Percentiles rank a stretch among this genome's conserved stretches.
Conservation (phyloP, 2,329 filamentous ascomycete species). For the Blumeria hordei region DNA sequence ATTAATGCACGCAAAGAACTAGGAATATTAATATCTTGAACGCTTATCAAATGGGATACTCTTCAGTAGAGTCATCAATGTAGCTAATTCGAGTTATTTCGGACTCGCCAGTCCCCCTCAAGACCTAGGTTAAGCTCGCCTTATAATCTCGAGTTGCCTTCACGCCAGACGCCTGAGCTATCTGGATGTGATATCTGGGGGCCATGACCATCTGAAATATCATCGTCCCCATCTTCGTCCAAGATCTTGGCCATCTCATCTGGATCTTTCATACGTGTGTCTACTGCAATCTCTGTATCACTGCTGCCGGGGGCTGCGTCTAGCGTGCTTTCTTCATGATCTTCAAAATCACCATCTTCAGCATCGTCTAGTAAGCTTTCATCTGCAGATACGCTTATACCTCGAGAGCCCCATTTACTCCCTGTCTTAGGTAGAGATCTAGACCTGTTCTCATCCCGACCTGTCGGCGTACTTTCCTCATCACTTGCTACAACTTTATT, state of each 20-base stretch:
- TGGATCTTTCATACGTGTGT: slow-evolving; percentile 41
- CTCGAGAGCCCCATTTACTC: slow-evolving; percentile 31
- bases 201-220: no score
- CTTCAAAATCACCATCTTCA: slow-evolving; percentile 18
- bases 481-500: slow-evolving; percentile 18
- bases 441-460: slow-evolving; percentile 1
- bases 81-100: no score
- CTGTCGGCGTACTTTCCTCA: slow-evolving; percentile 8
- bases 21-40: no score
- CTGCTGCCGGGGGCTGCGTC: slow-evolving; percentile 1
- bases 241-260: slow-evolving; percentile 37
- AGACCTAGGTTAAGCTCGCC: no score
- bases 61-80: no score
- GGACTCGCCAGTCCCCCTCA: no score
- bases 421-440: neutral
- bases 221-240: slow-evolving; percentile 27
- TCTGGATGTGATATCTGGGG: no score
- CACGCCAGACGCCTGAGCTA: no score
- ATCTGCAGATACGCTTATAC: slow-evolving; percentile 42
- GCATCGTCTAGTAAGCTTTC: slow-evolving; percentile 31
- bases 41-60: no score
- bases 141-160: no score
- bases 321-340: slow-evolving; percentile 20
- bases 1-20: no score
- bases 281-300: slow-evolving; percentile 26